These are phyloP conservation scores for Acacia concinna DNA, from an alignment of 331 rosid genomes.

Conservation along the genomic window DNA sequence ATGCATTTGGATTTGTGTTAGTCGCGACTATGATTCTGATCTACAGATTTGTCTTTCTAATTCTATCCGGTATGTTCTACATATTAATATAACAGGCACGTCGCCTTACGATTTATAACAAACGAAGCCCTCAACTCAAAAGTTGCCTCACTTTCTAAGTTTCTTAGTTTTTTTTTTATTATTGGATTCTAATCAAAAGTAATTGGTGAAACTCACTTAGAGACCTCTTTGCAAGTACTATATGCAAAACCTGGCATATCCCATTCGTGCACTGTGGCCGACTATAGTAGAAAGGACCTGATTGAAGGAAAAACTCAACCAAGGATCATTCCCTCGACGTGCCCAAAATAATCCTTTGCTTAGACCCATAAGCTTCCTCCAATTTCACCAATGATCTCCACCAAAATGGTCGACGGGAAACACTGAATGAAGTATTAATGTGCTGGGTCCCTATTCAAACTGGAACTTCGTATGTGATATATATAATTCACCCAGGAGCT, in stretches of 20 bases:
- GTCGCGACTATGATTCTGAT: too few species aligned
- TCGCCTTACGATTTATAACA: background rate
- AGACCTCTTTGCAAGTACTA: background rate
- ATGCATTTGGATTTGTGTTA: too few species aligned
- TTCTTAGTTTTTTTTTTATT: too few species aligned
- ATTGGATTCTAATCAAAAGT: too few species aligned
- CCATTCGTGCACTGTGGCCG: background rate
- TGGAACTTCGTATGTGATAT: too few species aligned
- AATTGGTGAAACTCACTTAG: background rate
- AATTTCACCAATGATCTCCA: background rate
- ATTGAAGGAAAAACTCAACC: conserved; percentile 53
- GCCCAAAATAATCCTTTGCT: conserved; percentile 29
- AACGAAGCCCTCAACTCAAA: background rate
- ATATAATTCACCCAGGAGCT: background rate
- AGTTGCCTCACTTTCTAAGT: too few species aligned
- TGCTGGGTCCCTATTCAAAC: conserved; percentile 53
- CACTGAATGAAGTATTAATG: conserved; percentile 50
- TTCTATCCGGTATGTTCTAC: background rate
- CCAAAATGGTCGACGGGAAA: background rate
- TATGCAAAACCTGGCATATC: background rate
- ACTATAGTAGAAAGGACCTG: conserved; percentile 48
- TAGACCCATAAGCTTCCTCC: conserved; percentile 41
- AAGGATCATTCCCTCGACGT: too few species aligned
- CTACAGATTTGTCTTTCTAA: background rate
- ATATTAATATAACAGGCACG: background rate